phyloP scores from a whole-genome alignment of 768 basidiomycete species.

The Pleurotus djamor region DNA sequence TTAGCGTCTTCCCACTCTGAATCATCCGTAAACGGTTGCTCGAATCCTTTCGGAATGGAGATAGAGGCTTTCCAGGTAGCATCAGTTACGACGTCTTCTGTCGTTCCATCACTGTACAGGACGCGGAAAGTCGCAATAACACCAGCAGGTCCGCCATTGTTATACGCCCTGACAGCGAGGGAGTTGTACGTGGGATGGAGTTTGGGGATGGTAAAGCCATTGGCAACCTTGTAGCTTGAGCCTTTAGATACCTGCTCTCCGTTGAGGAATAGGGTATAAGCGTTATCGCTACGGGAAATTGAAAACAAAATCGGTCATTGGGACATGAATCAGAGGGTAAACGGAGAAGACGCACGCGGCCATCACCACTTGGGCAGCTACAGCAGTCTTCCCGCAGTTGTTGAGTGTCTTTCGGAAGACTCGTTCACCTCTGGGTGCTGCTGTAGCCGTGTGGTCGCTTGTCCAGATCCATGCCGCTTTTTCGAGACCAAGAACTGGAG shows the following conservation, averaged over 20 bases:
- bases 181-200: conserved; percentile 16
- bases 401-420: conserved; percentile 3
- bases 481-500: neutral
- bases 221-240: conserved; percentile 12
- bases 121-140: conserved; percentile 18
- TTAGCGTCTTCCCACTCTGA: conserved; percentile 24
- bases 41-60: conserved; percentile 21
- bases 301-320: neutral
- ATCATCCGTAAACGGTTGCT: conserved; percentile 26
- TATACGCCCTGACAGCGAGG: conserved; percentile 25
- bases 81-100: conserved; percentile 16
- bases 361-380: neutral
- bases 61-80: conserved; percentile 18
- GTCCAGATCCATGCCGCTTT: conserved; percentile 5
- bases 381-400: neutral
- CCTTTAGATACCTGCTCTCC: conserved; percentile 15
- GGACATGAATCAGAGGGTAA: neutral
- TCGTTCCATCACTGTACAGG: conserved; percentile 19
- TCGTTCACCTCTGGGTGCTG: neutral
- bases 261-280: conserved; percentile 4
- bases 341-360: neutral
- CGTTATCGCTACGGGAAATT: neutral
- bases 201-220: conserved; percentile 23
- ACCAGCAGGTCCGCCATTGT: conserved; percentile 23
- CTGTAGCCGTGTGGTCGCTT: neutral